phyloP scores from a whole-genome alignment of 345 rosid species.

The Bretschneidera sinensis region DNA sequence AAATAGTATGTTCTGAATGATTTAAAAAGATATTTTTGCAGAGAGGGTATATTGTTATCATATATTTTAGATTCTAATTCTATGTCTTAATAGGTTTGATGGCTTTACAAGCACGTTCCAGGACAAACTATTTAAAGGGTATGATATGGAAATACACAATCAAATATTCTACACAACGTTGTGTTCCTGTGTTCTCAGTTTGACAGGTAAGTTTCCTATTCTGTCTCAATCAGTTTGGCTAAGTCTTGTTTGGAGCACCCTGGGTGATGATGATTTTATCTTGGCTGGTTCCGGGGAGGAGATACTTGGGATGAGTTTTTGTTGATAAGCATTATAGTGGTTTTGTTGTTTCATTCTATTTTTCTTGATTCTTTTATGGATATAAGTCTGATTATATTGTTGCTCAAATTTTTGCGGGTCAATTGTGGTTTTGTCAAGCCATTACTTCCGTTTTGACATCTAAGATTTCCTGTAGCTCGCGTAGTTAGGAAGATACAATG shows the following conservation, averaged over 20 bases:
- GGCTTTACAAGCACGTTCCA: constrained; percentile 99
- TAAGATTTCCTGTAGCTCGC: neutral
- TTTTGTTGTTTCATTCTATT: neutral
- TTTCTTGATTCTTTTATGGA: neutral
- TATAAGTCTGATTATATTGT: too few species aligned
- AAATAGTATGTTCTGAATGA: too few species aligned
- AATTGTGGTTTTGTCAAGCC: neutral
- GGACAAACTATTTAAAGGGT: constrained; percentile 90
- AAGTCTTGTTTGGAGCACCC: neutral
- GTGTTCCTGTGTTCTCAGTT: constrained; percentile 81
- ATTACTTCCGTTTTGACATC: neutral
- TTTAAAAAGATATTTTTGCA: too few species aligned
- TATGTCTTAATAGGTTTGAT: constrained; percentile 63
- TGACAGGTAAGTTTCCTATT: constrained; percentile 49
- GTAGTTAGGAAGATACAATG: neutral
- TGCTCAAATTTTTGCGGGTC: neutral
- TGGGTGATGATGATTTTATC: constrained; percentile 1
- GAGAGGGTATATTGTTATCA: neutral
- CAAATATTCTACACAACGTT: constrained; percentile 93
- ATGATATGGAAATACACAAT: constrained; percentile 93
- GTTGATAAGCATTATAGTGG: too few species aligned
- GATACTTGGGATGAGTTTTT: too few species aligned
- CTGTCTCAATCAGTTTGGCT: neutral
- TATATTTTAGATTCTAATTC: constrained; percentile 11
- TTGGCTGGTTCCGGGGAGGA: neutral